Base-by-base conservation (phyloP, 2,329 filamentous ascomycete species). In the Aspergillus sp. region DNA sequence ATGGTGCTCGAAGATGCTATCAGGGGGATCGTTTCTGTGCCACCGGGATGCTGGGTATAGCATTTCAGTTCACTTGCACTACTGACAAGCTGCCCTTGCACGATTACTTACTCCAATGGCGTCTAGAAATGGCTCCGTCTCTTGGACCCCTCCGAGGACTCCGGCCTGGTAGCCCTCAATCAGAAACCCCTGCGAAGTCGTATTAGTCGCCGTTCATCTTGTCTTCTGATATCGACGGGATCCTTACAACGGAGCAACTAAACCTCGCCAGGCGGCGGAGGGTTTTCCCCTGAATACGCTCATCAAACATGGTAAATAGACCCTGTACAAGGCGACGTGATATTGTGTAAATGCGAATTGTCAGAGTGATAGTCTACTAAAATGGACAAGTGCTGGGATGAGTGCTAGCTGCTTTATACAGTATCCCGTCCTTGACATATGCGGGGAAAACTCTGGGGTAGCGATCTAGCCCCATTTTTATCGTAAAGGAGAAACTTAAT, bases 91-190 rank as follows among this genome's bases (percentile, higher is more conserved):
- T 14, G 15, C 14, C 15, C 37, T 3, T 40, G 4, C 37, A 40
- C 8, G 15, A 40, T 40, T 4, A 40, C 37, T 40, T 40, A 40
- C 37, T 17, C 64, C 65, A 52, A 66, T 65, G 15, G 65, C 64
- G 44, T 60, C 48, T 1, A 54, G 56, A 44, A 65, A 66, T 3
- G 62, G 60, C 19, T 63, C 57, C 2, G 63, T 65, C 7, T 55
- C 55, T 41, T 65, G 61, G 7, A 67, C 64, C 12, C 64, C 64
- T 31, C 65, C 64, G 12, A 67, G 61, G 11, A 66, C 63, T 35
- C 66, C 66, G 12, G 67, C 66, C 45, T 68, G 64, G 55, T 65
- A 68, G 48, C 68, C 68, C 45, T 68, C 66, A n/a, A 69, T 62
- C 58, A 66, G 60, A 58, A 68, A 71, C 12, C 52, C 60, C 60